Base-by-base conservation (phyloP, 208 protist genomes). In the Phytomonas sp. region DNA sequence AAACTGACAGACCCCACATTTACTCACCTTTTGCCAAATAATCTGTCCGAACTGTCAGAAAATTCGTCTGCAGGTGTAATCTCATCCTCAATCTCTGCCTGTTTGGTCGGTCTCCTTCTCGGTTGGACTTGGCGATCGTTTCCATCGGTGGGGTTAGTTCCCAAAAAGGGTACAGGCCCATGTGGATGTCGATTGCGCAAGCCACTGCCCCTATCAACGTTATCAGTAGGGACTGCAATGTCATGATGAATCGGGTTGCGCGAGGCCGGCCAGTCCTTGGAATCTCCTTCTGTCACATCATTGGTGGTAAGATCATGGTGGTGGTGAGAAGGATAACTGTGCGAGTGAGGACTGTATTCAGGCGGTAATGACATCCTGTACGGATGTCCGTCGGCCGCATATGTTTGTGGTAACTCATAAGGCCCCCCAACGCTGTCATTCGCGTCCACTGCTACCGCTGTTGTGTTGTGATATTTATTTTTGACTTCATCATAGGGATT, bases 21-120 rank as follows among this genome's bases (percentile, higher is more conserved):
- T 46, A 5, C 0, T 67, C 2, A n/a, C 51, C 43, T n/a, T 28
- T 71, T 20, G 4, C 33, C 59, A 28, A 70, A 60, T 31, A 46
- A 32, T 36, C 23, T 72, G 36, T 51, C 68, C 28, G 72, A 61
- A 36, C 60, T 74, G 40, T 74, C 77, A 1, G 74, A 84, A 17
- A 82, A 63, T 37, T 78, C 76, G 7, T 85, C 83, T 2, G 70
- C 73, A 7, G 73, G 73, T 31, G 72, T 77, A 59, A 67, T 72
- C 15, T 79, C 67, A 63, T 84, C 70, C 51, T 78, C 77, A 13
- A 71, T 53, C 9, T 68, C 33, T 67, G 69, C 61, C 29, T 67
- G 56, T 32, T 73, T 29, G 23, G 30, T 31, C 43, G 61, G 62
- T 72, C 69, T 70, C 32, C 70, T 51, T 28, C 30, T 68, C 17